Percentiles rank a stretch among this genome's conserved stretches.
phyloP scores from a whole-genome alignment of 164 flowering plant genomes.

The Dillenia suffruticosa region DNA sequence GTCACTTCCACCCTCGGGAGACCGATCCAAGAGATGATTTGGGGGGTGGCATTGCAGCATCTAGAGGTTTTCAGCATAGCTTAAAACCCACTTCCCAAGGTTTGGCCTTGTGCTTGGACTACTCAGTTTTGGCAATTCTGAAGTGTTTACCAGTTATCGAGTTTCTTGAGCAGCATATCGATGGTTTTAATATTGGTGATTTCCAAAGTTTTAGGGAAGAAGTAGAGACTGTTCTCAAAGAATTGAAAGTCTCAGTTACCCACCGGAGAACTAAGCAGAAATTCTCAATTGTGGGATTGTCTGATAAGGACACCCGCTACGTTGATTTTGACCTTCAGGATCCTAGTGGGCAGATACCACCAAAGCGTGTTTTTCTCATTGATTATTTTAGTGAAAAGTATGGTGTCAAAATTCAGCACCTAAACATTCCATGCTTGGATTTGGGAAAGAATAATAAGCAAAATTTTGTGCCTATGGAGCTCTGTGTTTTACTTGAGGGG shows the following conservation, averaged over 20 bases:
- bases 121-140: conserved; percentile 49
- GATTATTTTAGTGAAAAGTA: conserved; percentile 52
- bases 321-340: conserved; percentile 25
- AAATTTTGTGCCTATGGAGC: conserved; percentile 75
- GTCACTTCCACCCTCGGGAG: conserved; percentile 29
- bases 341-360: conserved; percentile 23
- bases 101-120: conserved; percentile 51
- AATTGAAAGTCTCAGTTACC: conserved; percentile 54
- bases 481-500: conserved; percentile 63
- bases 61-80: conserved; percentile 52
- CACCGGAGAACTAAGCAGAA: conserved; percentile 60
- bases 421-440: conserved; percentile 63
- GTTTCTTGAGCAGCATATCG: conserved; percentile 38
- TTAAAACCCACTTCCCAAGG: conserved; percentile 63
- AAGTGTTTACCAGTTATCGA: conserved; percentile 48
- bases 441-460: conserved; percentile 34
- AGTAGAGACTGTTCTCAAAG: conserved; percentile 33
- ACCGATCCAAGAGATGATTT: conserved; percentile 24
- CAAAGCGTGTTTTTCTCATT: conserved; percentile 21
- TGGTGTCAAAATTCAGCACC: conserved; percentile 22
- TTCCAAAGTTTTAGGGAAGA: neutral
- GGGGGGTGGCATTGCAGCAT: conserved; percentile 45
- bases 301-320: conserved; percentile 16
- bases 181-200: neutral
- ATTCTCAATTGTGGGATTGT: conserved; percentile 42